Conservation (phyloP, 2,329 filamentous ascomycete species). For the Sclerotinia borealis region DNA sequence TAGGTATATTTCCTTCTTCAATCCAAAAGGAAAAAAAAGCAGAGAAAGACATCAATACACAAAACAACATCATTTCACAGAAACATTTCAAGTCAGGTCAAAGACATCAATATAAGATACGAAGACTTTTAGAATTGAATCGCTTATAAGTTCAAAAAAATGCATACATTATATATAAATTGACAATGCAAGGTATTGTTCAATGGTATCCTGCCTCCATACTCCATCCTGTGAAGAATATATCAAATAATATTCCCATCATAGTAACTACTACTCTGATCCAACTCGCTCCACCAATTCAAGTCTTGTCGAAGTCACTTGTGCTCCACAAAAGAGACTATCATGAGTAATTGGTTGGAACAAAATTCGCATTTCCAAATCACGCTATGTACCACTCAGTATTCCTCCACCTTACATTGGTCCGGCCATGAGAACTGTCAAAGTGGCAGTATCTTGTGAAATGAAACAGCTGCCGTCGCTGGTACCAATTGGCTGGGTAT, state of each 20-base stretch:
- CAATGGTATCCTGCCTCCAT: slow-evolving; percentile 2
- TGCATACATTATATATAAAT: neutral
- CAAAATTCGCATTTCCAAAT: slow-evolving; percentile 13
- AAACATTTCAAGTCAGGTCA: neutral
- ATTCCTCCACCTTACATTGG: slow-evolving; percentile 8
- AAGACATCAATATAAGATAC: neutral
- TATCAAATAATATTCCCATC: neutral
- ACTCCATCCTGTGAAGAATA: slow-evolving; percentile 1
- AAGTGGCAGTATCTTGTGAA: slow-evolving; percentile 18
- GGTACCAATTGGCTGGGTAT: slow-evolving; percentile 22
- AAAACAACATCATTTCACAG: neutral
- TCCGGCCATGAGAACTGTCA: slow-evolving; percentile 29
- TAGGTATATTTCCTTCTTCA: neutral
- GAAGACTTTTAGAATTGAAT: neutral
- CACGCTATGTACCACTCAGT: slow-evolving; percentile 19
- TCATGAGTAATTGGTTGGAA: neutral
- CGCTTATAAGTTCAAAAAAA: neutral
- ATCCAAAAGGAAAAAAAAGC: no score
- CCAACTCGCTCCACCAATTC: neutral
- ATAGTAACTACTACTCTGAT: neutral
- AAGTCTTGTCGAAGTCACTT: slow-evolving; percentile 2
- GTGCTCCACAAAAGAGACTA: neutral
- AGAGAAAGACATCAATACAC: neutral
- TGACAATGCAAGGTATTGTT: neutral
- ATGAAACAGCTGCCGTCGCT: slow-evolving; percentile 31